Percentiles rank a stretch among this genome's conserved stretches.
phyloP scores from a whole-genome alignment of 2,329 filamentous ascomycete species.

The Trichoderma brevicompactum region DNA sequence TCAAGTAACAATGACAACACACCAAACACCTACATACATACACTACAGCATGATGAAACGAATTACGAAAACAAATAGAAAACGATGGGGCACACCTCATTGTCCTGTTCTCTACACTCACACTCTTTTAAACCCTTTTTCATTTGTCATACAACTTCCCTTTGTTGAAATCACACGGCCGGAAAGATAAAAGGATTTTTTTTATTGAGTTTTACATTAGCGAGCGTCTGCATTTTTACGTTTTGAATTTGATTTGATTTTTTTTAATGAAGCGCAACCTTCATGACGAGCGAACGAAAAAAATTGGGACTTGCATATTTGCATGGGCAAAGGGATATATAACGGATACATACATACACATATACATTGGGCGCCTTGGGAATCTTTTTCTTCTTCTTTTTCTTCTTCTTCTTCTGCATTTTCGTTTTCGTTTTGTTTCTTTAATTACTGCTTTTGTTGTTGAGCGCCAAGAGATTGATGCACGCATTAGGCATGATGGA shows the following conservation, averaged over 20 bases:
- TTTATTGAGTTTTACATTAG: background rate
- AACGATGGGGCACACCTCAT: constrained; percentile 11
- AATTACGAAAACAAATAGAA: constrained; percentile 15
- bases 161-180: constrained; percentile 19
- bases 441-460: background rate
- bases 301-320: constrained; percentile 2
- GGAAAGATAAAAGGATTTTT: constrained; percentile 19
- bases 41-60: constrained; percentile 1
- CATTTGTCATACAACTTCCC: constrained; percentile 11
- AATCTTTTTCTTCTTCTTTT: background rate
- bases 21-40: background rate
- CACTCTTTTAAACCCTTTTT: constrained; percentile 13
- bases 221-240: constrained; percentile 20
- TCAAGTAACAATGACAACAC: background rate
- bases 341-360: constrained; percentile 20
- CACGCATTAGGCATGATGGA: background rate
- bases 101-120: constrained; percentile 18
- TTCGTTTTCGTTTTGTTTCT: background rate
- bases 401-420: background rate
- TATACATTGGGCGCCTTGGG: constrained; percentile 23
- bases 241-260: background rate
- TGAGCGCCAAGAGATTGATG: constrained; percentile 17
- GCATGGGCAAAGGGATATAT: constrained; percentile 16
- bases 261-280: constrained; percentile 4
- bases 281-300: constrained; percentile 18